Conservation (phyloP, 495 filamentous ascomycete genomes). For the Xylaria telfairii region DNA sequence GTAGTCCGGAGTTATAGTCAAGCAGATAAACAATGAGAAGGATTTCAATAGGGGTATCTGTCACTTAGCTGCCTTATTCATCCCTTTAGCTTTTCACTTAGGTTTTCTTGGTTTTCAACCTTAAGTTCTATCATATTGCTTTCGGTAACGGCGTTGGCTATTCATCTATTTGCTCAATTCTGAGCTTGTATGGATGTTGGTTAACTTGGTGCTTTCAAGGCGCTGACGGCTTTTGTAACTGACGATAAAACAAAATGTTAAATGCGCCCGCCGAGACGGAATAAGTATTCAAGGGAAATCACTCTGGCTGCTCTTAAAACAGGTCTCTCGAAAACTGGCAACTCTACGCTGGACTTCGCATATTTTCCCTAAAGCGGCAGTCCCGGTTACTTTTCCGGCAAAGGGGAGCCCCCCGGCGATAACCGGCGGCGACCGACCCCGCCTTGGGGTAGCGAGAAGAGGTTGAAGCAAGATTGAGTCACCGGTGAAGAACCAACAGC, state of each 20-base stretch:
- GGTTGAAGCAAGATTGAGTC: slow-evolving; percentile 13
- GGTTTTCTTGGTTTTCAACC: too few relatives aligned
- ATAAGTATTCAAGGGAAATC: not conserved
- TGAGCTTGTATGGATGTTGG: too few relatives aligned
- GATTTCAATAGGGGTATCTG: too few relatives aligned
- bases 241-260: not conserved
- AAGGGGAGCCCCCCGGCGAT: slow-evolving; percentile 4
- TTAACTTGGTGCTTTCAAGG: too few relatives aligned
- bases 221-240: too few relatives aligned
- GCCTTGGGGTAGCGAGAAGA: not conserved
- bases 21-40: too few relatives aligned
- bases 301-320: not conserved
- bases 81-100: too few relatives aligned
- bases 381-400: not conserved
- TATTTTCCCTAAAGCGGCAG: not conserved
- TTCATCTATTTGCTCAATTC: too few relatives aligned
- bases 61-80: too few relatives aligned
- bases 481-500: slow-evolving; percentile 6
- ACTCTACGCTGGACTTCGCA: not conserved
- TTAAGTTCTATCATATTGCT: too few relatives aligned
- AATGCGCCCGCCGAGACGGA: not conserved
- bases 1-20: not conserved
- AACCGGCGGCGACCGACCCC: slow-evolving; percentile 20
- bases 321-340: too few relatives aligned
- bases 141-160: too few relatives aligned